Percentiles rank a stretch among this genome's conserved stretches.
phyloP scores from a whole-genome alignment of 148 eudicot genomes.

The Persicaria tinctoria region DNA sequence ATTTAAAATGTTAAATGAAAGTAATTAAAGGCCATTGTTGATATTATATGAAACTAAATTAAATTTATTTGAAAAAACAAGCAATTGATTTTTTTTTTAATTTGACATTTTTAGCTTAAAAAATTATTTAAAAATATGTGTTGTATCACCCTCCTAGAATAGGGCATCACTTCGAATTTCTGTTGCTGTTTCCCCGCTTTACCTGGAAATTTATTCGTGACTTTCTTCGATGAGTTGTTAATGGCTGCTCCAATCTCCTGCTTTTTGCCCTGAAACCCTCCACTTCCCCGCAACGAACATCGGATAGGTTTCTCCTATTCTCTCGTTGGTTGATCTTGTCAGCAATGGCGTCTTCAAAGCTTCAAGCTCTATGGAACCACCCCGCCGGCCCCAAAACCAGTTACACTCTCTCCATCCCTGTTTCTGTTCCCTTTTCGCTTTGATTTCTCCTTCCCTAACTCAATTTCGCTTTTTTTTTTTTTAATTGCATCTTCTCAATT shows the following conservation, averaged over 20 bases:
- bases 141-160: not conserved
- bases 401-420: slow-evolving; percentile 8
- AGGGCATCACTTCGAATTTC: not conserved
- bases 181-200: not conserved
- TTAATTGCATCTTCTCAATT: too few species aligned
- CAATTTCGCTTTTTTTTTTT: not conserved
- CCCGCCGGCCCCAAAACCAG: slow-evolving; percentile 61
- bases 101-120: too few species aligned
- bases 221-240: not conserved
- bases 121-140: too few species aligned
- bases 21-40: too few species aligned
- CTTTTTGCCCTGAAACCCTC: not conserved
- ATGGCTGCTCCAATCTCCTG: not conserved
- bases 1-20: too few species aligned
- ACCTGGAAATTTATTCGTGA: not conserved
- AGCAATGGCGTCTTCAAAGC: slow-evolving; percentile 35
- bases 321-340: not conserved
- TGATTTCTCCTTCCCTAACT: not conserved
- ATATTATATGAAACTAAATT: too few species aligned
- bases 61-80: too few species aligned
- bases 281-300: not conserved
- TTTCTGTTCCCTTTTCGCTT: not conserved
- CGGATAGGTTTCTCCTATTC: not conserved
- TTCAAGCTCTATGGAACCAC: slow-evolving; percentile 48
- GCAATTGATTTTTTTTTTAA: too few species aligned